Conservation (phyloP, 805 yeast genomes). For the Wickerhamiella hasegawae region DNA sequence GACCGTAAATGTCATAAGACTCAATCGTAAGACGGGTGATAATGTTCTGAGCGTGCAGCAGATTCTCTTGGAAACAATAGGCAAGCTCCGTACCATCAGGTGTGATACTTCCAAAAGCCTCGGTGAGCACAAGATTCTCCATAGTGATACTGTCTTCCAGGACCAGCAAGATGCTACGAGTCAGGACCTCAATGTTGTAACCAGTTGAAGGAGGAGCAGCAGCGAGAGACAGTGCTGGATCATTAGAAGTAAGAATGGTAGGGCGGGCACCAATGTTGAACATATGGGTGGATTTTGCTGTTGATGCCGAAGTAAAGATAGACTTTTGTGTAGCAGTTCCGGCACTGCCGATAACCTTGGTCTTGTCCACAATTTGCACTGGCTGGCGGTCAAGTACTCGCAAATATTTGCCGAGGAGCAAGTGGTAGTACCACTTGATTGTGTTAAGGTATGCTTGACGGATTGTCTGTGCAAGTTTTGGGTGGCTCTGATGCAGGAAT, state of each 20-base stretch:
- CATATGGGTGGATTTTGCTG: constrained; percentile 5
- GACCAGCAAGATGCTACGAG: constrained; percentile 8
- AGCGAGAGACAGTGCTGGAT: constrained; percentile 6
- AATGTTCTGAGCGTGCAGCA: constrained; percentile 32
- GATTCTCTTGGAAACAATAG: constrained; percentile 36
- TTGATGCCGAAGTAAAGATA: constrained; percentile 3
- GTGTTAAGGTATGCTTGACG: constrained; percentile 71
- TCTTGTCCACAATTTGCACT: constrained; percentile 2
- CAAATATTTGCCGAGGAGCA: constrained; percentile 39
- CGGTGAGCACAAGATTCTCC: constrained; percentile 6
- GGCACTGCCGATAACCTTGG: constrained; percentile 3
- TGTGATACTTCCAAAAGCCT: not conserved
- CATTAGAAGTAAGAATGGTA: constrained; percentile 7
- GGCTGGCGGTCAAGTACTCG: constrained; percentile 15
- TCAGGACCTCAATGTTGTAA: constrained; percentile 10
- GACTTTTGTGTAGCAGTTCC: constrained; percentile 3
- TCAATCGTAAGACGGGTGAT: constrained; percentile 26
- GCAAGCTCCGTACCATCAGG: constrained; percentile 18
- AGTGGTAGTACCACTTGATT: constrained; percentile 83
- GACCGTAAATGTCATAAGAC: constrained; percentile 58
- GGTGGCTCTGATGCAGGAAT: constrained; percentile 40
- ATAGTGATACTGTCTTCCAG: constrained; percentile 9
- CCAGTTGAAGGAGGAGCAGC: constrained; percentile 7
- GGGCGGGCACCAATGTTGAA: constrained; percentile 15
- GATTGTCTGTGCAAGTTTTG: constrained; percentile 53